phyloP scores from a whole-genome alignment of 805 yeast species.

The Monosporozyma unispora region DNA sequence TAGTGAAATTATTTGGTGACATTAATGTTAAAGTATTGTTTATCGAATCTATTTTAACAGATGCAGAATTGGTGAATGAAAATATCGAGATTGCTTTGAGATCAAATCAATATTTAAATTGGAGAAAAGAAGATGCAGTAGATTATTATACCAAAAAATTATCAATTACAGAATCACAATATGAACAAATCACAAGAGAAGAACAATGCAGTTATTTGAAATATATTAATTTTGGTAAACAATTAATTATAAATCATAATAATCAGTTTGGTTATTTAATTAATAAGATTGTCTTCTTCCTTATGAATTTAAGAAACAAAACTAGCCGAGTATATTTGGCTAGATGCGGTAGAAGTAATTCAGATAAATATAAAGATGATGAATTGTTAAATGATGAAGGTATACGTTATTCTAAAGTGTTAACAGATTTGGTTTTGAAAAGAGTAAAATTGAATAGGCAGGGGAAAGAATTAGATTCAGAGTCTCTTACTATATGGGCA shows the following conservation, averaged over 20 bases:
- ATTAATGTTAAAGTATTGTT: conserved; percentile 69
- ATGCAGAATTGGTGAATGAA: conserved; percentile 53
- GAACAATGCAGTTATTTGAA: conserved; percentile 64
- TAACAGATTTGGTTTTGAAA: conserved; percentile 47
- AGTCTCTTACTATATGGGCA: conserved; percentile 61
- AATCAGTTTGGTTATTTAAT: conserved; percentile 81
- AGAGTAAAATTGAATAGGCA: conserved; percentile 24
- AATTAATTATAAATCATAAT: conserved; percentile 67
- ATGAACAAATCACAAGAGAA: conserved; percentile 58
- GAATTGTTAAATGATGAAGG: conserved; percentile 79
- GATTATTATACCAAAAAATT: conserved; percentile 70
- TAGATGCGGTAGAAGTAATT: conserved; percentile 49
- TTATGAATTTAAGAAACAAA: conserved; percentile 85
- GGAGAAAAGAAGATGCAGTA: conserved; percentile 68
- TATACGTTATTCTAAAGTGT: conserved; percentile 49
- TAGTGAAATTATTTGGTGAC: conserved; percentile 45
- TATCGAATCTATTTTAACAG: conserved; percentile 80
- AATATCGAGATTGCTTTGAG: conserved; percentile 79
- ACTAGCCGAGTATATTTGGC: conserved; percentile 91
- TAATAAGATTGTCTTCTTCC: conserved; percentile 82
- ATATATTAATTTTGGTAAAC: conserved; percentile 88
- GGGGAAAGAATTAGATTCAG: neutral
- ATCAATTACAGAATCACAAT: conserved; percentile 54
- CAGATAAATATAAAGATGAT: conserved; percentile 58
- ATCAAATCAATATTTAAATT: conserved; percentile 77